Evolutionary conservation across 2,329 filamentous ascomycete species (phyloP), one percentile per base, ranked within the genome.

Genomic region (Pseudogymnoascus sp.): DNA sequence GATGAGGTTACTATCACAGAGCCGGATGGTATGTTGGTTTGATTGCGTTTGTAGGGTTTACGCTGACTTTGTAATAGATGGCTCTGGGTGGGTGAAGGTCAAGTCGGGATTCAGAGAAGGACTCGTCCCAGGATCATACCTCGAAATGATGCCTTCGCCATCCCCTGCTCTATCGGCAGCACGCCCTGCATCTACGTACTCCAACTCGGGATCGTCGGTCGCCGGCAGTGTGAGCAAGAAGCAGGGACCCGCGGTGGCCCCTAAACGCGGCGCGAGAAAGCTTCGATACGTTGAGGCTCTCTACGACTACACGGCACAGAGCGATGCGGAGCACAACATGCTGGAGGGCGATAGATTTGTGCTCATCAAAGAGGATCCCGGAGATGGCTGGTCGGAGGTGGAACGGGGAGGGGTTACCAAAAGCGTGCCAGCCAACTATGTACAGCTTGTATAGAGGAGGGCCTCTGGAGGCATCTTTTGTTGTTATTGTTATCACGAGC

Each of bases 351-450:
- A 99, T 76, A 84, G 87, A 61, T 95, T 99, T 71, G 92, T 99
- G 40, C 79, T 99, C 33, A 86, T 97, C 65, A 92, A 87, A 70
- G 87, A 90, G 63, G 93, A 97, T 72, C 83, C 87, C 0, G 94
- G 94, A 1, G 94, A 97, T 77, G 94, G 94, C 0, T 99, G 94
- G 94, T 91, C 88, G 28, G 94, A 97, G 77, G 94, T 99, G 16
- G 94, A 97, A 78, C 92, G 91, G 75, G 92, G 91, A 16, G 92
- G 92, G 1, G 79, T 86, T 42, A 91, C 87, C 59, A 92, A 87
- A 72, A 96, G 92, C 74, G 94, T 99, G 62, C 94, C 94, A 53
- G 92, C 92, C 38, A 96, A 91, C 75, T 99, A 97, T 78, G 84
- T 97, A 65, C 89, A 92, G 76, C 84, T 63, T 64, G 70, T 69